Base-by-base conservation (phyloP, 1,284 basidiomycete species). In the Malassezia obtusa region DNA sequence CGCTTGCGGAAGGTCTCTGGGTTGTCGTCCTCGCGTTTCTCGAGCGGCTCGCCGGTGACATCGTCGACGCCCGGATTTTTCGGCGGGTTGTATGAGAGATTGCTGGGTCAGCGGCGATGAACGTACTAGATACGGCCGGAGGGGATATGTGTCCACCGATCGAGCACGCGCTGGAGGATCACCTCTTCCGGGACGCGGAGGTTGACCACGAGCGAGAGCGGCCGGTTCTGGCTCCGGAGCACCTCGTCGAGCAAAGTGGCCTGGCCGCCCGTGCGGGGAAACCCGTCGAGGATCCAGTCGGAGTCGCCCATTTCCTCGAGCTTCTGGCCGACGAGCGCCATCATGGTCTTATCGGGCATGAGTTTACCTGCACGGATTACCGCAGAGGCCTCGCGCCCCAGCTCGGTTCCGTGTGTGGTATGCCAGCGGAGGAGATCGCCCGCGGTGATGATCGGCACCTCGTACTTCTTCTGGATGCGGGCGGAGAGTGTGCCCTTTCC, bases 231-330 rank as follows among this genome's bases (percentile, higher is more conserved):
- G 4, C n/a, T 7, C 1, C 49, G 33, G 3, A 73, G 59, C 38
- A 76, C 71, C 5, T 65, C 46, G 58, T 95, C 87, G 10, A 99
- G 79, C 39, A 92, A 78, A 71, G 84, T 78, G 1, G 88, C 92
- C 76, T 99, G 92, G 15, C 81, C 83, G 2, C 92, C 76, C 2
- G 92, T 99, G 35, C 92, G 83, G 28, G 92, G 92, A 71, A 98
- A 98, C 5, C 92, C 92, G 68, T 99, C 92, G 31, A 98, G 76
- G 60, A 96, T 86, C 91, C 91, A 95, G 70, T 87, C 83, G 81
- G 58, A 24, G 2, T 32, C 36, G 0, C 35, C 54, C 15, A 65
- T 45, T 22, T 50, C 32, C 8, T 50, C 12, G 3, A 71, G 52
- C 40, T 65, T 60, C 7, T 55, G 24, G n/a, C 59, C 56, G 43